A percentile compares a stretch with the other conserved stretches of the same genome.
These are phyloP conservation scores for Monilinia vaccinii-corymbosi DNA, from an alignment of 2,329 filamentous ascomycete species.

Conservation along the genomic window DNA sequence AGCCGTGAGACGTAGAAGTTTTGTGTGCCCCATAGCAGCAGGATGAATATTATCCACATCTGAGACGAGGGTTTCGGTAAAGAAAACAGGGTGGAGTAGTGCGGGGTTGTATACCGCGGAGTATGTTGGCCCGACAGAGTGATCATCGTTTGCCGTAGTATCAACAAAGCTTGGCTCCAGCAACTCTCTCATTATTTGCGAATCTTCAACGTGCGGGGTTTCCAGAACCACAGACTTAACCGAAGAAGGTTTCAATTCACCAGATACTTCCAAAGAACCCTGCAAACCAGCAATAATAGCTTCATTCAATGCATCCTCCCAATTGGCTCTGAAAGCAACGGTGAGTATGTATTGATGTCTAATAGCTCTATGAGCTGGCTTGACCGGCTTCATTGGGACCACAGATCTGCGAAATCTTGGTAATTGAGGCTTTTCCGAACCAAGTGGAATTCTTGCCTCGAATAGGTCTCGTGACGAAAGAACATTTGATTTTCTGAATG, in stretches of 20 bases:
- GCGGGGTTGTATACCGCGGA: slow-evolving; percentile 12
- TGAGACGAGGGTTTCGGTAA: slow-evolving; percentile 11
- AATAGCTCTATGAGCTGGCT: slow-evolving; percentile 10
- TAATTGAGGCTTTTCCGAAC: slow-evolving; percentile 4
- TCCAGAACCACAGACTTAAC: slow-evolving; percentile 12
- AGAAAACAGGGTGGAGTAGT: slow-evolving; percentile 17
- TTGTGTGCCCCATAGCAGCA: slow-evolving; percentile 12
- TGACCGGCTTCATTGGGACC: neutral
- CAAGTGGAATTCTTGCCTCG: slow-evolving; percentile 14
- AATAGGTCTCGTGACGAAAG: slow-evolving; percentile 22
- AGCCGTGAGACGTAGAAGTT: neutral
- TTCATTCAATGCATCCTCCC: slow-evolving; percentile 22
- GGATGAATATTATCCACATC: slow-evolving; percentile 12
- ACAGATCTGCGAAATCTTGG: slow-evolving; percentile 7
- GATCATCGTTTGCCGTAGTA: neutral
- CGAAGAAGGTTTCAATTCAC: slow-evolving; percentile 18
- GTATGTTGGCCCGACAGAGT: neutral
- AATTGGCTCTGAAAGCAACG: slow-evolving; percentile 15
- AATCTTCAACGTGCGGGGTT: slow-evolving; percentile 10
- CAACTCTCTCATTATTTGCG: neutral
- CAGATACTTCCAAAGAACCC: neutral
- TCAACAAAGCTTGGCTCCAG: neutral
- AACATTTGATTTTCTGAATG: slow-evolving; percentile 23
- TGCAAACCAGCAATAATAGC: slow-evolving; percentile 19
- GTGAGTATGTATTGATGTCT: slow-evolving; percentile 16